Percentiles rank a stretch among this genome's conserved stretches.
These are phyloP conservation scores for Cytospora schulzeri DNA, from an alignment of 2,329 filamentous ascomycete species.

Conservation along the genomic window DNA sequence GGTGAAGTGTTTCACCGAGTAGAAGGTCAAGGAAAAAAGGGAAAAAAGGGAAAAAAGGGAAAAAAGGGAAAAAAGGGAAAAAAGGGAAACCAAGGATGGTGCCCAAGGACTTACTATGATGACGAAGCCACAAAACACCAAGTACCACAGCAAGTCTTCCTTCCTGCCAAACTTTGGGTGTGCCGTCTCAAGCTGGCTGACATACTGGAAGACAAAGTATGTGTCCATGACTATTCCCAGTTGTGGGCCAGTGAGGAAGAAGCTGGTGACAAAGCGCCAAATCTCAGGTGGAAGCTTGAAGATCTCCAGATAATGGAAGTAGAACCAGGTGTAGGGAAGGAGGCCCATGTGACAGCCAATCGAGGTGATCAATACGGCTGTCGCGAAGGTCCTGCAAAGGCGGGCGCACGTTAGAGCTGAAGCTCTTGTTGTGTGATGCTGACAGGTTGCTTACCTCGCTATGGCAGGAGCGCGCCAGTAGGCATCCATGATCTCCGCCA, in stretches of 20 bases:
- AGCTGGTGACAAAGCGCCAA: slow-evolving; percentile 48
- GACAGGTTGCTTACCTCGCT: slow-evolving; percentile 41
- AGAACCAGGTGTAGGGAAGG: slow-evolving; percentile 51
- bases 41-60: neutral
- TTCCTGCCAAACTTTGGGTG: slow-evolving; percentile 72
- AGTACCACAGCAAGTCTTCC: slow-evolving; percentile 80
- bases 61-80: slow-evolving; percentile 42
- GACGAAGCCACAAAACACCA: slow-evolving; percentile 69
- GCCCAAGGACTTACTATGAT: slow-evolving; percentile 71
- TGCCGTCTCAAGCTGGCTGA: slow-evolving; percentile 71
- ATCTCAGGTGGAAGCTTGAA: slow-evolving; percentile 56
- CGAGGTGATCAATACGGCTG: slow-evolving; percentile 64
- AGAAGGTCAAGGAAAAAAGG: slow-evolving; percentile 30
- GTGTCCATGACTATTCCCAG: slow-evolving; percentile 68
- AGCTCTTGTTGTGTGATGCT: neutral
- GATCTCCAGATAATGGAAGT: slow-evolving; percentile 56
- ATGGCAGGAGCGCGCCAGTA: slow-evolving; percentile 47
- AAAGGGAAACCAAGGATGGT: neutral
- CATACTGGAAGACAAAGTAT: slow-evolving; percentile 79
- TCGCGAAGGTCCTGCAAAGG: slow-evolving; percentile 64
- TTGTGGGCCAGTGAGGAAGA: slow-evolving; percentile 44
- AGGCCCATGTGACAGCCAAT: slow-evolving; percentile 61
- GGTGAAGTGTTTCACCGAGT: slow-evolving; percentile 36
- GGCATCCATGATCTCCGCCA: slow-evolving; percentile 44
- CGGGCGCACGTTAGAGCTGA: slow-evolving; percentile 6